These are phyloP conservation scores for Candida parachauliodes DNA, from an alignment of 805 yeast genomes.

Conservation along the genomic window DNA sequence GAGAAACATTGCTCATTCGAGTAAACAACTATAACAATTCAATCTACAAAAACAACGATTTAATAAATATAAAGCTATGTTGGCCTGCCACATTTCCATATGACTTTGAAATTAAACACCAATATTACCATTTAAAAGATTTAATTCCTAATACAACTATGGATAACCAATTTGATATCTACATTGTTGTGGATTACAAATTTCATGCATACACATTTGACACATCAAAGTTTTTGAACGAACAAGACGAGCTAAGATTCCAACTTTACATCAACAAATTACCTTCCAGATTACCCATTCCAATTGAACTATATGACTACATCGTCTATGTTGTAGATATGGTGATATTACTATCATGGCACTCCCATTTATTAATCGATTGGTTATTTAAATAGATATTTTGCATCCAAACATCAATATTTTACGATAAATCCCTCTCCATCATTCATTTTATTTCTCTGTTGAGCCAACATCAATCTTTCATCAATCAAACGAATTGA, in stretches of 20 bases:
- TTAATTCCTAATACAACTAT: conserved; percentile 2
- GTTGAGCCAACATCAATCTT: too few species aligned
- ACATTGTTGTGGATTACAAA: conserved; percentile 18
- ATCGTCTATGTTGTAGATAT: conserved; percentile 27
- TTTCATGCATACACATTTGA: conserved; percentile 21
- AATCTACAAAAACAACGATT: conserved; percentile 22
- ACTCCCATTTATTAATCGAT: conserved; percentile 8
- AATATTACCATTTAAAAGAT: conserved; percentile 17
- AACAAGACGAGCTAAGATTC: conserved; percentile 15
- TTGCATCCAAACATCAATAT: conserved; percentile 5
- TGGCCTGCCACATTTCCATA: conserved; percentile 36
- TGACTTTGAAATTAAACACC: conserved; percentile 20
- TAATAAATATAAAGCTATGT: conserved; percentile 27
- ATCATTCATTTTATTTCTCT: too few species aligned
- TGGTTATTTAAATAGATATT: conserved; percentile 8
- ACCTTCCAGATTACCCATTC: conserved; percentile 29
- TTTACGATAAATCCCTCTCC: neutral
- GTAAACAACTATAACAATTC: conserved; percentile 31
- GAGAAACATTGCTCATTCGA: conserved; percentile 22
- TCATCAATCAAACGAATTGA: neutral
- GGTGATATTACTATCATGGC: conserved; percentile 12
- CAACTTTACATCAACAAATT: conserved; percentile 25
- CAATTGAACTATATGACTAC: conserved; percentile 27
- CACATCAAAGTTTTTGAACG: conserved; percentile 6
- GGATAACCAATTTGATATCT: conserved; percentile 18